Conservation (phyloP, 768 basidiomycete species). For the Cystobasidium onofrii region DNA sequence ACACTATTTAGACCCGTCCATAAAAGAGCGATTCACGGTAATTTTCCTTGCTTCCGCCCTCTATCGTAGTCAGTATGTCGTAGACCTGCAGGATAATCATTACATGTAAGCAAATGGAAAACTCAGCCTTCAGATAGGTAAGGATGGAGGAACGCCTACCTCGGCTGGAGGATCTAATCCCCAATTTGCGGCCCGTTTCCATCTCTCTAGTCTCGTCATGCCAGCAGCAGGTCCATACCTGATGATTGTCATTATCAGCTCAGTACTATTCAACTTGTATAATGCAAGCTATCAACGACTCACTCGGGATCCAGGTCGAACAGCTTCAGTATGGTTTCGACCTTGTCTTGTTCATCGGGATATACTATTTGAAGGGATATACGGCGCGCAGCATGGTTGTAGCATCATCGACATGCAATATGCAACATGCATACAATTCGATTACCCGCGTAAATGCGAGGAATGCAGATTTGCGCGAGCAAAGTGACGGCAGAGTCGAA, state of each 20-base stretch:
- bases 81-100: constrained; percentile 54
- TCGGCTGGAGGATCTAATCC: constrained; percentile 72
- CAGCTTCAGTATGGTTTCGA: constrained; percentile 43
- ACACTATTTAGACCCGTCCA: constrained; percentile 41
- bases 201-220: constrained; percentile 66
- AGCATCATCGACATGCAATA: background rate
- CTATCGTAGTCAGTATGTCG: constrained; percentile 64
- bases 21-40: constrained; percentile 62
- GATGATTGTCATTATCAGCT: no score
- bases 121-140: no score
- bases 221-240: constrained; percentile 45
- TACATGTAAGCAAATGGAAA: background rate
- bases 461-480: background rate
- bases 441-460: background rate
- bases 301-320: constrained; percentile 76
- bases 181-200: constrained; percentile 71
- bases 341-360: constrained; percentile 32
- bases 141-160: constrained; percentile 48
- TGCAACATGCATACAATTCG: no score
- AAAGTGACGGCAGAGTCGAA: constrained; percentile 9
- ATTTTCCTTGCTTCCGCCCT: constrained; percentile 54
- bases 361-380: constrained; percentile 18
- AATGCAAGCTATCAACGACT: constrained; percentile 42
- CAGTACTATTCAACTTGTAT: background rate
- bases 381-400: background rate